Base-by-base conservation (phyloP, 192 early-diverging fungal species). In the Entophlyctis helioformis region DNA sequence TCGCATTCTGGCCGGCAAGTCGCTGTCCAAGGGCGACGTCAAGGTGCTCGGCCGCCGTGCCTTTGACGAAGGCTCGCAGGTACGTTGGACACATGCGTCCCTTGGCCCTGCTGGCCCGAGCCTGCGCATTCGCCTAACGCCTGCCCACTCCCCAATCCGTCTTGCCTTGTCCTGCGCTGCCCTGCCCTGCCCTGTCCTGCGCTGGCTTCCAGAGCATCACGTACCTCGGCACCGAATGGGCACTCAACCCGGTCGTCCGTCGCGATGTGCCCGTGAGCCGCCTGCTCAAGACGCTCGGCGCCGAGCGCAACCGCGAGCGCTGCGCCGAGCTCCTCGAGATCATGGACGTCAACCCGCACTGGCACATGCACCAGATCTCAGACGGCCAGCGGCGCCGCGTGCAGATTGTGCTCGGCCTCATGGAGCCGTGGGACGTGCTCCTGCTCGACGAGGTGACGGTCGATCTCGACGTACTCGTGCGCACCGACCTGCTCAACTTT, bases 181-280 rank as follows among this genome's bases (percentile, higher is more conserved):
- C n/a, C n/a, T n/a, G n/a, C n/a, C n/a, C n/a, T n/a, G n/a, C n/a
- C n/a, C n/a, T n/a, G n/a, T n/a, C n/a, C 24, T 40, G 12, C 24
- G 31, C 22, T 46, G 15, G 6, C 29, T 10, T 20, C 15, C 48
- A 76, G 68, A 64, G 74, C 27, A 62, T 84, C 26, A 86, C 82
- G 3, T 86, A 86, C 51, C 57, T 86, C 6, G 84, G 84, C 15
- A 85, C 85, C 24, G 84, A 86, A 60, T 87, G 85, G 85, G 78
- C 81, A 1, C 62, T 63, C 29, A 86, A 86, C 48, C 80, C 84
- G 0, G 54, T 83, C 40, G 77, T 85, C 16, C 48, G 72, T n/a
- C 47, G 80, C 5, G 85, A 87, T 45, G 51, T 87, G 2, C 53
- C 66, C 15, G 85, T 87, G 1, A 66, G 71, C 10, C 67, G 72